Evolutionary conservation across 345 rosid species (phyloP).

Genomic region (Melaleuca quinquenervia): DNA sequence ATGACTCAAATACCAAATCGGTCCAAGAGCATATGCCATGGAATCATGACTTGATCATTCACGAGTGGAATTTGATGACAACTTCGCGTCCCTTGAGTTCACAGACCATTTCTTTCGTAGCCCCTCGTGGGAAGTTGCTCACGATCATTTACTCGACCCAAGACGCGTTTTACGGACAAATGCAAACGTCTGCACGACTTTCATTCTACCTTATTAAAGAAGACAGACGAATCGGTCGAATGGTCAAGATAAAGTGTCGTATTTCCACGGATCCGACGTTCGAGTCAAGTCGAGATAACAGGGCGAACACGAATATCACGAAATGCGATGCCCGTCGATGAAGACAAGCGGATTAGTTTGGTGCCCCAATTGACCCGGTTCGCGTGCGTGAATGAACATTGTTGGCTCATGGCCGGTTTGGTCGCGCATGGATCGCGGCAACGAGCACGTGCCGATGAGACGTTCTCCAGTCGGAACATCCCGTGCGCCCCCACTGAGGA

Average conservation of each 20-base stretch:
- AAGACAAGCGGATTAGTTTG: background rate
- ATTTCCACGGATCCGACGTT: background rate
- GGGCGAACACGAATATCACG: background rate
- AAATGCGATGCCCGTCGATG: background rate
- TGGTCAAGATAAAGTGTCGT: accelerated
- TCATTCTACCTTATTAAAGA: background rate
- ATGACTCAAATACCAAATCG: background rate
- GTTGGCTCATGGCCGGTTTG: background rate
- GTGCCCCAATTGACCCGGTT: background rate
- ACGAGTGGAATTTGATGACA: background rate
- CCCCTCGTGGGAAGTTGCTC: background rate
- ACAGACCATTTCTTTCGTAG: background rate
- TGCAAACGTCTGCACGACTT: accelerated
- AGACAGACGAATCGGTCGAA: background rate
- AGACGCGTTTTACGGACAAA: background rate
- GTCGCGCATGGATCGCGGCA: background rate
- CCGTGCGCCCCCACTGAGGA: too few species aligned
- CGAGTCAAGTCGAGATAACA: background rate
- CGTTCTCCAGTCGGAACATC: background rate
- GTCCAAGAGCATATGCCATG: background rate
- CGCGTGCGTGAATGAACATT: background rate
- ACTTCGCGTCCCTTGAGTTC: background rate
- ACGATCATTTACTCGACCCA: background rate
- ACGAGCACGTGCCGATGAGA: background rate
- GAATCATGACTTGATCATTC: background rate